Base-by-base conservation (phyloP, 2,329 filamentous ascomycete genomes). In the Niveomyces coronatus region DNA sequence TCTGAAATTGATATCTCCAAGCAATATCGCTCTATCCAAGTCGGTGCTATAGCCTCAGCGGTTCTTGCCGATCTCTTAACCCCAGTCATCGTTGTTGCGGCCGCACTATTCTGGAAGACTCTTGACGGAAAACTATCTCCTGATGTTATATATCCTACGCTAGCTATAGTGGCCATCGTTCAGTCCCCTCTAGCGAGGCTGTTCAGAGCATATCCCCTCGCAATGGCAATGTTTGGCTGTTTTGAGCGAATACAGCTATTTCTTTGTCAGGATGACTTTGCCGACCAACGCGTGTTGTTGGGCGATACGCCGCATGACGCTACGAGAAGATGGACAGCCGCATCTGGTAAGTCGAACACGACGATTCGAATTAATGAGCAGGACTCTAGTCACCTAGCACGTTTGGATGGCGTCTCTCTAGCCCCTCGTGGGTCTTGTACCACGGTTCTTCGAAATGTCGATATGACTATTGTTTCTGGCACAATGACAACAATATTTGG, bases 161-260 rank as follows among this genome's bases (percentile, higher is more conserved):
- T 39, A 2, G 37, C 22, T 15, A 17, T 39, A 1, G 19, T 39
- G 16, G 9, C 29, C 0, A n/a, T 38, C 9, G 29, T 32, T 2
- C 29, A 38, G 13, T 9, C 15, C 1, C 36, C 36, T 3, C n/a
- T 38, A 3, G 17, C 23, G 13, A 7, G 4, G 13, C 30, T 38
- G 3, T 14, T 39, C 5, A 18, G 11, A 13, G 11, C 8, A 10
- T 32, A 39, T 4, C 30, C 37, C 3, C 9, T 4, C 2, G 16
- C 23, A 9, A 22, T 33, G 23, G 9, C 37, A 6, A 39, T 28
- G 14, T 14, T 39, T 13, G 37, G 23, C 5, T 39, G 37, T 16
- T 39, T 39, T 23, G 30, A 33, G n/a, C 16, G 37, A 14, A 23
- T 39, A 1, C 23, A 22, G 17, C 9, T 20, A n/a, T 39, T 28